Evolutionary conservation across 306 rosid species (phyloP).

Genomic region (Vigna reflexopilosa): DNA sequence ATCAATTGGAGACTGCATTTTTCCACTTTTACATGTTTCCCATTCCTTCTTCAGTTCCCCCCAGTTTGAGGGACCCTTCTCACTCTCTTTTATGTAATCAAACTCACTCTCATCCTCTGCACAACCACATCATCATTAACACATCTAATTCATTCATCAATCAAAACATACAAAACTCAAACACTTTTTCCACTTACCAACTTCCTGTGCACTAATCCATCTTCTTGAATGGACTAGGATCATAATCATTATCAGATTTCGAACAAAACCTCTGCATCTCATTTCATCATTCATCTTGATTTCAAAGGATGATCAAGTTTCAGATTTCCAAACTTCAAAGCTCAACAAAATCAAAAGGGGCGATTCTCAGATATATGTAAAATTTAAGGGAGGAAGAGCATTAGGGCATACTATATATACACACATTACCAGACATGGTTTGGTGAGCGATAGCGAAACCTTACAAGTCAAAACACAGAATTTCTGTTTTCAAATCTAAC

Average conservation of each 20-base stretch:
- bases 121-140: slow-evolving; percentile 6
- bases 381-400: neutral
- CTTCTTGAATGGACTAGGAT: slow-evolving; percentile 36
- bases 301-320: neutral
- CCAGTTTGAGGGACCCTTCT: slow-evolving; percentile 68
- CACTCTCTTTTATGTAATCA: slow-evolving; percentile 54
- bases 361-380: neutral
- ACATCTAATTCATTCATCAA: neutral
- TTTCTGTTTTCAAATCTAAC: neutral
- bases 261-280: slow-evolving; percentile 26
- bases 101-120: slow-evolving; percentile 73
- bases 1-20: slow-evolving; percentile 78
- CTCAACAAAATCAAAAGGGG: neutral
- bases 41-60: slow-evolving; percentile 67
- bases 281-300: slow-evolving; percentile 50
- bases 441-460: slow-evolving; percentile 23
- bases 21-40: slow-evolving; percentile 63
- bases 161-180: neutral
- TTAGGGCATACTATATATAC: neutral
- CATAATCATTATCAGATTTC: slow-evolving; percentile 31
- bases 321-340: neutral
- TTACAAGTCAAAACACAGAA: neutral
- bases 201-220: slow-evolving; percentile 65
- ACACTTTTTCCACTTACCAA: slow-evolving; percentile 51
- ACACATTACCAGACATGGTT: neutral